Conservation (phyloP, 257 asterid species). For the Knoxia roxburghii region DNA sequence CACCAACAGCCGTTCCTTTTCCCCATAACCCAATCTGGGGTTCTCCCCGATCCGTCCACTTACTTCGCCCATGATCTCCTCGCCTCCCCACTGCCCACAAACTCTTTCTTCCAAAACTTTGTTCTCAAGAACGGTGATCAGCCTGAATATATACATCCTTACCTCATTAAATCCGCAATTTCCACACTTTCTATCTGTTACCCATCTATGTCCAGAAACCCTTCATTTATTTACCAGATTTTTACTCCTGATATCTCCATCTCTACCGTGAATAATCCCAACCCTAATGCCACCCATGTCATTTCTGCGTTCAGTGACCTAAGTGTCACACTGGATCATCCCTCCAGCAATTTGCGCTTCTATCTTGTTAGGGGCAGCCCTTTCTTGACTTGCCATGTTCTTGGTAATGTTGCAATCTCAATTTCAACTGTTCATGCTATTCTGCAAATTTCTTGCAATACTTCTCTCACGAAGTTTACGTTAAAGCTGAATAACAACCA, state of each 20-base stretch:
- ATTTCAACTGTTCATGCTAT: slow-evolving; percentile 81
- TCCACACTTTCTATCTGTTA: slow-evolving; percentile 60
- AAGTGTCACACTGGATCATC: slow-evolving; percentile 70
- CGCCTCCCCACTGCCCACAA: slow-evolving; percentile 71
- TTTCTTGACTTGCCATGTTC: slow-evolving; percentile 56
- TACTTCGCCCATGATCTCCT: slow-evolving; percentile 68
- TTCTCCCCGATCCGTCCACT: slow-evolving; percentile 78
- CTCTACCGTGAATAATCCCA: slow-evolving; percentile 41
- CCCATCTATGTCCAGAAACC: slow-evolving; percentile 49
- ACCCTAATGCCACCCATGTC: slow-evolving; percentile 41
- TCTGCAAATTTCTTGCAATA: slow-evolving; percentile 46
- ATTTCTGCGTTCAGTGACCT: slow-evolving; percentile 67
- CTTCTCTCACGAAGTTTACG: slow-evolving; percentile 48
- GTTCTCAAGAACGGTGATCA: slow-evolving; percentile 83
- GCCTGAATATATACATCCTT: slow-evolving; percentile 82
- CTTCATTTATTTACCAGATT: slow-evolving; percentile 59
- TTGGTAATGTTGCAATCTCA: slow-evolving; percentile 33
- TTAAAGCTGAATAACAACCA: slow-evolving; percentile 73
- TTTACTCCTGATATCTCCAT: slow-evolving; percentile 58
- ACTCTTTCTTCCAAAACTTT: slow-evolving; percentile 79
- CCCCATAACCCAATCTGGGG: slow-evolving; percentile 60
- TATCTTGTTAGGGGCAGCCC: slow-evolving; percentile 87
- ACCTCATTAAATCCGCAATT: slow-evolving; percentile 49
- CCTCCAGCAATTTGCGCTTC: slow-evolving; percentile 60
- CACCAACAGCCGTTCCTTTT: slow-evolving; percentile 51